phyloP scores from a whole-genome alignment of 2,329 filamentous ascomycete species.

The Madurella fahalii region DNA sequence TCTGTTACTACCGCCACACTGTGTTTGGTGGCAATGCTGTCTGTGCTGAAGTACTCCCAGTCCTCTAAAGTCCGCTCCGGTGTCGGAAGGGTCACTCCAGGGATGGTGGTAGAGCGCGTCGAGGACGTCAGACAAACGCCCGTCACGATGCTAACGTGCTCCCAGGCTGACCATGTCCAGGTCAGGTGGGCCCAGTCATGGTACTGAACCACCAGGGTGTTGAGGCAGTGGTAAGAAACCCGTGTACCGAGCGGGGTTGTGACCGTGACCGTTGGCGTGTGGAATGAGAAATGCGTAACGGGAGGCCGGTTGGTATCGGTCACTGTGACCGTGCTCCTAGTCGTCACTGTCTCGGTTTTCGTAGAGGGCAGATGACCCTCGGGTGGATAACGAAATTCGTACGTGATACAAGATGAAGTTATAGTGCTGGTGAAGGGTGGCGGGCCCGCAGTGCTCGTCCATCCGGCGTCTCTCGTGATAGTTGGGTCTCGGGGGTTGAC shows the following conservation, averaged over 20 bases:
- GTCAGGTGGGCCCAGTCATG: conserved; percentile 7
- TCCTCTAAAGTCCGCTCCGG: conserved; percentile 1
- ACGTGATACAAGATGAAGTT: conserved; percentile 13
- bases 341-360: not conserved
- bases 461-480: conserved; percentile 9
- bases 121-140: conserved; percentile 11
- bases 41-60: conserved; percentile 15
- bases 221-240: conserved; percentile 13
- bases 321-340: conserved; percentile 2
- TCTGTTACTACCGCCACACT: conserved; percentile 3
- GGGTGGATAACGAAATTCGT: conserved; percentile 4
- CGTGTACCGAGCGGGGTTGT: not conserved
- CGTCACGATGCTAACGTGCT: conserved; percentile 1
- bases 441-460: conserved; percentile 5
- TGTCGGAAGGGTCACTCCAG: conserved; percentile 7
- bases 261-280: conserved; percentile 7
- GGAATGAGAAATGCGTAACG: not conserved
- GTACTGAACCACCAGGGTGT: conserved; percentile 13
- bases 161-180: conserved; percentile 7
- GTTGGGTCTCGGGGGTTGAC: conserved; percentile 15
- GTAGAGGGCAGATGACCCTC: not conserved
- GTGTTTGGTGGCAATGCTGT: not conserved
- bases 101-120: conserved; percentile 16
- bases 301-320: conserved; percentile 1
- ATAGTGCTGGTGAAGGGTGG: conserved; percentile 11